These are phyloP conservation scores for Suillus luteus DNA, from an alignment of 768 basidiomycete species.

Conservation along the genomic window DNA sequence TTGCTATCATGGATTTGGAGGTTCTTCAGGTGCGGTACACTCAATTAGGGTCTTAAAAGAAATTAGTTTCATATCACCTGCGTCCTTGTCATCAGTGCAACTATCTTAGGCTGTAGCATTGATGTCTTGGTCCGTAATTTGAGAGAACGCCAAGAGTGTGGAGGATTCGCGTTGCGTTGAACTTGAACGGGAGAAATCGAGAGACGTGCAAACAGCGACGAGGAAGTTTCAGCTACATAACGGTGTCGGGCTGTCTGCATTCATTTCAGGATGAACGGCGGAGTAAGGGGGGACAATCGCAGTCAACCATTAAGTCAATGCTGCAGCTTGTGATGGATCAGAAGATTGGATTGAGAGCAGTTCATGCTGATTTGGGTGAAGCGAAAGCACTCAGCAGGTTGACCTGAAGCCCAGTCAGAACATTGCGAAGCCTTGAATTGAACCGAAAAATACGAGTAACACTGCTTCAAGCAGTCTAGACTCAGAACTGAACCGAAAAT, in stretches of 20 bases:
- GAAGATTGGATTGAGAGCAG: not conserved
- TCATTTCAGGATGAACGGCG: not conserved
- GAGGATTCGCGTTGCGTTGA: not conserved
- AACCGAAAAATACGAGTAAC: not conserved
- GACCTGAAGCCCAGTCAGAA: not conserved
- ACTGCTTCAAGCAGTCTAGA: no score
- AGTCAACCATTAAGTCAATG: not conserved
- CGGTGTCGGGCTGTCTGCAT: not conserved
- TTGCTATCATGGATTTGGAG: not conserved
- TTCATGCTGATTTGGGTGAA: not conserved
- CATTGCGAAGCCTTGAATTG: not conserved
- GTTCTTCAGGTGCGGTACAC: not conserved
- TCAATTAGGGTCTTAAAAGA: not conserved
- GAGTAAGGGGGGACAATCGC: not conserved
- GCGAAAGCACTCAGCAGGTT: not conserved
- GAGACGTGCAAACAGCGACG: conserved; percentile 1
- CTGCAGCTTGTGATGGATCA: not conserved
- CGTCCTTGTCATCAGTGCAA: not conserved
- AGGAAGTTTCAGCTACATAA: conserved; percentile 1
- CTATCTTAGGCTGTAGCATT: not conserved
- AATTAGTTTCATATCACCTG: not conserved
- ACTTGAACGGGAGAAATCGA: not conserved
- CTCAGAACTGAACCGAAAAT: not conserved
- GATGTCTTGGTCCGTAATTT: not conserved
- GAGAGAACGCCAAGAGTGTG: not conserved